Evolutionary conservation across 2,329 filamentous ascomycete genomes (phyloP).

Genomic region (Rosellinia necatrix): DNA sequence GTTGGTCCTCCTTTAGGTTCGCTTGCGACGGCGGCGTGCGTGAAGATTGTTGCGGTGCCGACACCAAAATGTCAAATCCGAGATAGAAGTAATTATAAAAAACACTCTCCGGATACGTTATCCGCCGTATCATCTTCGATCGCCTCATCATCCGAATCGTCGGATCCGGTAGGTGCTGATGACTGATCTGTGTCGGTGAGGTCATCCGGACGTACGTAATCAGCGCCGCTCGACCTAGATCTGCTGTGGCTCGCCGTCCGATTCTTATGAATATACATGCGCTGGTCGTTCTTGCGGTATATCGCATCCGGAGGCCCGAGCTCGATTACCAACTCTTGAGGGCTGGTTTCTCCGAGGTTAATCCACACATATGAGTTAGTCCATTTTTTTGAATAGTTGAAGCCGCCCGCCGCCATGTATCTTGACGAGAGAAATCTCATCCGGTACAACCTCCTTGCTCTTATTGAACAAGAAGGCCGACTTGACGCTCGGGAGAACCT

Average conservation of each 20-base stretch:
- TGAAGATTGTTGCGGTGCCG: conserved; percentile 70
- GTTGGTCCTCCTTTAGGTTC: conserved; percentile 32
- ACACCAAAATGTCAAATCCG: conserved; percentile 92
- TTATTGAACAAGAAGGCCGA: conserved; percentile 70
- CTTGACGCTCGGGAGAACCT: conserved; percentile 73
- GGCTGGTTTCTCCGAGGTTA: conserved; percentile 80
- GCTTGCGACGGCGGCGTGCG: conserved; percentile 61
- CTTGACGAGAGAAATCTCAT: conserved; percentile 82
- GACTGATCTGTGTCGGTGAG: conserved; percentile 76
- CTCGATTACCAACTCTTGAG: conserved; percentile 88
- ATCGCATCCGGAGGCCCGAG: conserved; percentile 93
- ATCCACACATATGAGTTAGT: conserved; percentile 72
- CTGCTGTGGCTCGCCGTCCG: conserved; percentile 58
- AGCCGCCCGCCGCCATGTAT: conserved; percentile 79
- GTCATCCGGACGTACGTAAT: conserved; percentile 57
- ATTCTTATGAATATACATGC: conserved; percentile 82
- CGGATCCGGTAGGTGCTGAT: conserved; percentile 71
- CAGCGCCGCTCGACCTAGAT: conserved; percentile 50
- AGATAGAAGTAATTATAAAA: conserved; percentile 98
- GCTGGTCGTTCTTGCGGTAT: conserved; percentile 87
- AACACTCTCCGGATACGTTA: conserved; percentile 72
- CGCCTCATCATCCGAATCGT: conserved; percentile 67
- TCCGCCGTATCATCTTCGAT: conserved; percentile 60
- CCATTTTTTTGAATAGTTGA: conserved; percentile 75
- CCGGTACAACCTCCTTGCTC: conserved; percentile 78